These are phyloP conservation scores for Westerdykella ornata DNA, from an alignment of 2,329 filamentous ascomycete genomes.

Conservation along the genomic window DNA sequence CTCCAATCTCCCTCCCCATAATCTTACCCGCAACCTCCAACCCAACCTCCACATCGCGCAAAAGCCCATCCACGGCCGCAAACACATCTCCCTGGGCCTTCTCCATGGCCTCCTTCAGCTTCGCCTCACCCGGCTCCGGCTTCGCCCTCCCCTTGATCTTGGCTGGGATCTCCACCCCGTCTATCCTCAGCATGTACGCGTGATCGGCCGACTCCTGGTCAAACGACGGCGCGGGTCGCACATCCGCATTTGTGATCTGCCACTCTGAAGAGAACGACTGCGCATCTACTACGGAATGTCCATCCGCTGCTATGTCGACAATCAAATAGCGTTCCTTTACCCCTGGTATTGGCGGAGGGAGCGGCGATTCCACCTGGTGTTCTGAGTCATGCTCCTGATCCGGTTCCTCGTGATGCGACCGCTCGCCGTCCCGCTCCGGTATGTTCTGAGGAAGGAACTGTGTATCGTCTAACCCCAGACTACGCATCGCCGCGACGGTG, in stretches of 20 bases:
- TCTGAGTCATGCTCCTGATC: constrained; percentile 18
- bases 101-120: constrained; percentile 26
- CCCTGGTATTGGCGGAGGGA: constrained; percentile 44
- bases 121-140: constrained; percentile 22
- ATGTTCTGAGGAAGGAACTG: constrained; percentile 30
- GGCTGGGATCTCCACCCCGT: constrained; percentile 44
- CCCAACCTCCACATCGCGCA: constrained; percentile 32
- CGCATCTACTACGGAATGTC: constrained; percentile 56
- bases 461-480: constrained; percentile 44
- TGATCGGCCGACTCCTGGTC: constrained; percentile 42
- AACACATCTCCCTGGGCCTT: constrained; percentile 31
- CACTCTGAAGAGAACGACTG: constrained; percentile 70
- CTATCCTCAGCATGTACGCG: constrained; percentile 56
- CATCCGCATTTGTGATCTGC: constrained; percentile 53
- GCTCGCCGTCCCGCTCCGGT: constrained; percentile 16
- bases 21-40: constrained; percentile 34
- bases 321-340: constrained; percentile 52
- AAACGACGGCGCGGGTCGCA: constrained; percentile 58
- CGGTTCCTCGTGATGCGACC: constrained; percentile 14
- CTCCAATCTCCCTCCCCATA: constrained; percentile 9
- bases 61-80: constrained; percentile 31
- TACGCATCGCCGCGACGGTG: constrained; percentile 56
- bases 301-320: constrained; percentile 46
- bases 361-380: constrained; percentile 32
- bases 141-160: constrained; percentile 30